phyloP scores from a whole-genome alignment of 805 yeast species.

The Saccharomycopsis sp. region DNA sequence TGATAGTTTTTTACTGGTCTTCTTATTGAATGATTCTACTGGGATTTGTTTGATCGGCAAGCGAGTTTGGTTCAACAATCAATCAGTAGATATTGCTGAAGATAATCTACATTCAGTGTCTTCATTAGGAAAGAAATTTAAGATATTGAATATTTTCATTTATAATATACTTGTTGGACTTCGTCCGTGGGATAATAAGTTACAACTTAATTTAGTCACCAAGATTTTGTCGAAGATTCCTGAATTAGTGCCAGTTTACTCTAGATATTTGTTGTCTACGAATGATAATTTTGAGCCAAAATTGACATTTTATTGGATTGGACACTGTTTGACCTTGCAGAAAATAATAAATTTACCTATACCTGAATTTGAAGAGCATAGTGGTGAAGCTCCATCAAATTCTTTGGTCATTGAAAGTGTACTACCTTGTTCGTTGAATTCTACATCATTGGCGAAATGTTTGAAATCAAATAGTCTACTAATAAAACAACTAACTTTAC shows the following conservation, averaged over 20 bases:
- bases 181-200: conserved; percentile 75
- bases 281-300: conserved; percentile 71
- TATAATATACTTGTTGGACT: conserved; percentile 54
- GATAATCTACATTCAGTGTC: conserved; percentile 37
- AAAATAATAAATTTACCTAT: conserved; percentile 52
- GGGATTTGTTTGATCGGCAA: conserved; percentile 44
- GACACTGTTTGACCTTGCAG: conserved; percentile 56
- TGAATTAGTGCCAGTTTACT: conserved; percentile 70
- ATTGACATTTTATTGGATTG: conserved; percentile 75
- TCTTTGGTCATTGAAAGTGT: conserved; percentile 45
- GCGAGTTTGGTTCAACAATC: conserved; percentile 42
- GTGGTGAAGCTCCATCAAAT: conserved; percentile 28
- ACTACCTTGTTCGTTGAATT: conserved; percentile 58
- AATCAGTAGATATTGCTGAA: conserved; percentile 21
- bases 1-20: conserved; percentile 39
- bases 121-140: conserved; percentile 47
- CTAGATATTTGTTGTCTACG: conserved; percentile 49
- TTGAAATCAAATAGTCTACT: conserved; percentile 44
- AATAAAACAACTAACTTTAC: conserved; percentile 57
- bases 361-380: conserved; percentile 31
- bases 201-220: conserved; percentile 50
- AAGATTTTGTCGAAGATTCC: conserved; percentile 47
- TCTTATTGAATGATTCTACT: conserved; percentile 42
- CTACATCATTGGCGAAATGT: conserved; percentile 50
- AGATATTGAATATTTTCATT: conserved; percentile 59